These are phyloP conservation scores for Fusarium dimerum DNA, from an alignment of 2,329 filamentous ascomycete genomes.

Conservation along the genomic window DNA sequence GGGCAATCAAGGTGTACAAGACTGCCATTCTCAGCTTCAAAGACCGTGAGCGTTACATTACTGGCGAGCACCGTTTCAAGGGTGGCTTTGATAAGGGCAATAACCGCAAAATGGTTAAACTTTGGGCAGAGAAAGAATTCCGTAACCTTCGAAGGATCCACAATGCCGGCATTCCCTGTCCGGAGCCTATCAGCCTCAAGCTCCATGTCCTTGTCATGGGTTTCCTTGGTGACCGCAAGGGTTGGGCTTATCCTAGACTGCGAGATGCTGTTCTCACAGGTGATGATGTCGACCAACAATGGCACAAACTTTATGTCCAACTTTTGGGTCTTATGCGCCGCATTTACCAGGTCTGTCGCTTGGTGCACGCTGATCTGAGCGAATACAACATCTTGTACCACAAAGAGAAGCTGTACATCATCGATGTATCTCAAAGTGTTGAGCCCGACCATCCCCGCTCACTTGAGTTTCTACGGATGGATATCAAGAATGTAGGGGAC, in stretches of 20 bases:
- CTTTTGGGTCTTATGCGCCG: constrained; percentile 85
- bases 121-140: constrained; percentile 99
- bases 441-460: constrained; percentile 94
- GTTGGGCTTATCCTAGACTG: constrained; percentile 83
- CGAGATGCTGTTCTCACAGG: constrained; percentile 78
- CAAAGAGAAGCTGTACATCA: constrained; percentile 80
- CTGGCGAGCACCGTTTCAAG: constrained; percentile 89
- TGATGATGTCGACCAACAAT: constrained; percentile 69
- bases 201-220: constrained; percentile 96
- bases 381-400: constrained; percentile 98
- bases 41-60: constrained; percentile 93
- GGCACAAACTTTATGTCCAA: constrained; percentile 78
- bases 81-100: constrained; percentile 91
- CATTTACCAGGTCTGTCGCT: constrained; percentile 87
- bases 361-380: constrained; percentile 95
- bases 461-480: constrained; percentile 93
- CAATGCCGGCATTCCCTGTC: constrained; percentile 82
- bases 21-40: constrained; percentile 98
- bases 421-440: constrained; percentile 96
- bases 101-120: constrained; percentile 94
- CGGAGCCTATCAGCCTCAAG: constrained; percentile 84
- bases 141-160: constrained; percentile 86
- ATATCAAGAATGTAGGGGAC: constrained; percentile 94
- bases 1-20: constrained; percentile 98
- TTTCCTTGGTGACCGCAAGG: constrained; percentile 85